Evolutionary conservation across 768 basidiomycete genomes (phyloP).

Genomic region (Suillus americanus): DNA sequence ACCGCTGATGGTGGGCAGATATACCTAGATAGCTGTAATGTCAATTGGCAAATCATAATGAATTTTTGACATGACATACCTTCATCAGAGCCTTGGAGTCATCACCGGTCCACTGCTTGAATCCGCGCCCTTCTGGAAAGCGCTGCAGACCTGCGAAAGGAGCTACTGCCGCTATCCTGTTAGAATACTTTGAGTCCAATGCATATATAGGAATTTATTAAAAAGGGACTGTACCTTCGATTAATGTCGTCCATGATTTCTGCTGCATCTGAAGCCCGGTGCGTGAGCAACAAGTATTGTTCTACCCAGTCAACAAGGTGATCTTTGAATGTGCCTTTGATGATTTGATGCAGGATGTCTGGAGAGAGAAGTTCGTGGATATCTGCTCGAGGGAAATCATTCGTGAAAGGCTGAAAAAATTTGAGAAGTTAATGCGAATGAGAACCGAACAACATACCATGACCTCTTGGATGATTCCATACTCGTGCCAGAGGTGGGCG

Average conservation of each 20-base stretch:
- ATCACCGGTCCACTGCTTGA: constrained; percentile 21
- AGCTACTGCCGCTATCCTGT: constrained; percentile 27
- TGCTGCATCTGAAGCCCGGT: background rate
- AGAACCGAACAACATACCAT: constrained; percentile 22
- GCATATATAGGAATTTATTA: no score
- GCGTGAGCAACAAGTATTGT: constrained; percentile 2
- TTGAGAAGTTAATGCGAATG: background rate
- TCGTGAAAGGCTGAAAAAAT: background rate
- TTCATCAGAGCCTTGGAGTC: constrained; percentile 26
- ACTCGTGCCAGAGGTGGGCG: constrained; percentile 30
- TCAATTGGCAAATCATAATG: background rate
- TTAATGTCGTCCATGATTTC: constrained; percentile 2
- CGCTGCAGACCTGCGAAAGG: constrained; percentile 13
- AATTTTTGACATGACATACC: background rate
- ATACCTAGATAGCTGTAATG: constrained; percentile 23
- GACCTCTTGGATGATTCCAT: constrained; percentile 33
- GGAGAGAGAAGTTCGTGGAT: background rate
- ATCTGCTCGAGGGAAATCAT: background rate
- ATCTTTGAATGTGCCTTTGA: constrained; percentile 5
- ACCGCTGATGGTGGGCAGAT: constrained; percentile 29
- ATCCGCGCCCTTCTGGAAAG: constrained; percentile 18
- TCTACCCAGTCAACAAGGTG: constrained; percentile 15
- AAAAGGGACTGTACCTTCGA: background rate
- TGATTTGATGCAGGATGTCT: constrained; percentile 9
- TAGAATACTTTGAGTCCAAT: no score